Evolutionary conservation across 352 stramenopile species (phyloP).

Genomic region (Pythium utonaiense): DNA sequence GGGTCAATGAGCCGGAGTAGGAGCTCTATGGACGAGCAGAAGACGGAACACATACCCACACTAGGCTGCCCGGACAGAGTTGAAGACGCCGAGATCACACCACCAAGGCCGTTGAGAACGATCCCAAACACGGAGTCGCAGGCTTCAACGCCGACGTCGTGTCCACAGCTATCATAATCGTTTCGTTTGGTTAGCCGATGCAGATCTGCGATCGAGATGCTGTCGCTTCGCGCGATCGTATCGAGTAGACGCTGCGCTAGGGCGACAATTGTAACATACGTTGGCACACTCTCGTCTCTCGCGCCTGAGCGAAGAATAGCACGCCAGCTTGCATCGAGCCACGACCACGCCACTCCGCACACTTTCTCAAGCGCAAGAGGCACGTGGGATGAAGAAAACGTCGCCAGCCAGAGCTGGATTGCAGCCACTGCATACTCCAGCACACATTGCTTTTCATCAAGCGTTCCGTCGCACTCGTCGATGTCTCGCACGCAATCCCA

Average conservation of each 20-base stretch:
- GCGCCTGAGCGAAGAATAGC: background rate
- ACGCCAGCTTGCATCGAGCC: conserved; percentile 9
- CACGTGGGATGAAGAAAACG: background rate
- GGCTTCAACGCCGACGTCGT: background rate
- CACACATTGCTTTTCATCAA: conserved; percentile 30
- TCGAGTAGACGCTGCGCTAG: background rate
- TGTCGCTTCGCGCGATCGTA: background rate
- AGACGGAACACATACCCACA: background rate
- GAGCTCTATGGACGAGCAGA: background rate
- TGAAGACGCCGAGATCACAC: background rate
- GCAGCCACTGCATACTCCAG: conserved; percentile 29
- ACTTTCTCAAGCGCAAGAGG: background rate
- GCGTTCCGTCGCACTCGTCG: conserved; percentile 33
- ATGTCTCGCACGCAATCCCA: conserved; percentile 35
- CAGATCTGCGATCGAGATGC: background rate
- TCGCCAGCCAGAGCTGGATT: conserved; percentile 18
- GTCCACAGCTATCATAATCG: background rate
- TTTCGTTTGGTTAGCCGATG: background rate
- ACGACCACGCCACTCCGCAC: conserved; percentile 9
- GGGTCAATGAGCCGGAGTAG: background rate
- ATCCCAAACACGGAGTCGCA: background rate
- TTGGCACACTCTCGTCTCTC: background rate
- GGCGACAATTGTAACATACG: background rate
- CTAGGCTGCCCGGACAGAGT: background rate
- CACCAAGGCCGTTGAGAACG: background rate